phyloP scores from a whole-genome alignment of 345 rosid genomes.

The Lepidium africanum region DNA sequence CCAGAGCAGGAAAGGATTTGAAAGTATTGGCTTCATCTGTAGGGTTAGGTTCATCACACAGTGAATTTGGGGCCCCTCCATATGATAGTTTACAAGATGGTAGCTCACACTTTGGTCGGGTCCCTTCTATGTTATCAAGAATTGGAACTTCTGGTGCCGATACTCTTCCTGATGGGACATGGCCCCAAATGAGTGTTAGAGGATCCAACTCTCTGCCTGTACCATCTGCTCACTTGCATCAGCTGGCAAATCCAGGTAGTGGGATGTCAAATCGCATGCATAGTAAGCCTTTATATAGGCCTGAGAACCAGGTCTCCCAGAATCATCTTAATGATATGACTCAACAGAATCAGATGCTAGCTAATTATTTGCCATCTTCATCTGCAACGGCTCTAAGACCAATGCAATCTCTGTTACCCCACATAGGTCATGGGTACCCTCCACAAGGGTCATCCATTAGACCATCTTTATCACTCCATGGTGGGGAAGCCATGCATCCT shows the following conservation, averaged over 20 bases:
- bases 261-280: slow-evolving; percentile 36
- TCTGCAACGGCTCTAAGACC: slow-evolving; percentile 39
- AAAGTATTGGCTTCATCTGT: slow-evolving; percentile 37
- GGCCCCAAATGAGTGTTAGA: slow-evolving; percentile 54
- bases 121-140: slow-evolving; percentile 33
- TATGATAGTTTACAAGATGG: slow-evolving; percentile 39
- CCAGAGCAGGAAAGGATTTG: slow-evolving; percentile 41
- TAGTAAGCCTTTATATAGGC: slow-evolving; percentile 37
- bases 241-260: slow-evolving; percentile 40
- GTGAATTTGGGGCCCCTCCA: slow-evolving; percentile 34
- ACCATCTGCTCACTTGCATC: slow-evolving; percentile 40
- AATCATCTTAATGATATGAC: slow-evolving; percentile 40
- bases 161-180: slow-evolving; percentile 31
- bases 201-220: slow-evolving; percentile 45
- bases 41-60: slow-evolving; percentile 35
- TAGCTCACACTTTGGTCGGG: slow-evolving; percentile 36
- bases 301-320: slow-evolving; percentile 44
- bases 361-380: slow-evolving; percentile 37
- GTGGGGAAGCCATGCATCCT: slow-evolving; percentile 50
- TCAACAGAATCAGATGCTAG: slow-evolving; percentile 45
- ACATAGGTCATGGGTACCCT: slow-evolving; percentile 40
- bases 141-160: slow-evolving; percentile 40
- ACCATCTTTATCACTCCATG: slow-evolving; percentile 39
- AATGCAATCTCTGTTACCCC: slow-evolving; percentile 34
- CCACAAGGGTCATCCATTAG: slow-evolving; percentile 41